These are phyloP conservation scores for Termitomyces titanicus DNA, from an alignment of 768 basidiomycete genomes.

Conservation along the genomic window DNA sequence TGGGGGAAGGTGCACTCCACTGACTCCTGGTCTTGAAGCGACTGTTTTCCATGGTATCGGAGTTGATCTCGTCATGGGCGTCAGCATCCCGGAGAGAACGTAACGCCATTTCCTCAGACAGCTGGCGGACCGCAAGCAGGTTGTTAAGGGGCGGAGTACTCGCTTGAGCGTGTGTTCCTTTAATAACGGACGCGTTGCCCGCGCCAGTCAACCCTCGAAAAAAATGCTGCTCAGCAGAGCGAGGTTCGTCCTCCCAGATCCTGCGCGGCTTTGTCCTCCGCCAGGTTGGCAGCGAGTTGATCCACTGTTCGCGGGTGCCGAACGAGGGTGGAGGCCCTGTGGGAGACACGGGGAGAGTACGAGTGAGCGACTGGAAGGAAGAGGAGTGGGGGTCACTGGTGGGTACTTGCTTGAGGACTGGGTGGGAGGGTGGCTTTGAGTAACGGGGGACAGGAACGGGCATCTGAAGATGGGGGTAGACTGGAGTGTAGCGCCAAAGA, in stretches of 20 bases:
- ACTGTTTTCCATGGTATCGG: conserved; percentile 30
- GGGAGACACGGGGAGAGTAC: conserved; percentile 57
- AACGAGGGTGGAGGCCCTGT: conserved; percentile 61
- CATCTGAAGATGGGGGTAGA: conserved; percentile 59
- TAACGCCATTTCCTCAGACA: conserved; percentile 12
- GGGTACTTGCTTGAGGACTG: conserved; percentile 57
- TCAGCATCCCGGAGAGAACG: conserved; percentile 25
- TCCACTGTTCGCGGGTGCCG: conserved; percentile 70
- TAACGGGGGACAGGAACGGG: conserved; percentile 78
- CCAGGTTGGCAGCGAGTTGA: conserved; percentile 67
- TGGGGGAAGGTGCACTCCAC: conserved; percentile 31
- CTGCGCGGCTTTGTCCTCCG: conserved; percentile 63
- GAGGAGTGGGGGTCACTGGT: conserved; percentile 41
- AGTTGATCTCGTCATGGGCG: conserved; percentile 43
- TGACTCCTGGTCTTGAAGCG: conserved; percentile 34
- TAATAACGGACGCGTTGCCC: conserved; percentile 78
- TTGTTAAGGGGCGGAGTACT: conserved; percentile 72
- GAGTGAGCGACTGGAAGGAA: conserved; percentile 51
- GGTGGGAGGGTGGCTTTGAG: conserved; percentile 56
- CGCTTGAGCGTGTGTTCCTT: conserved; percentile 83
- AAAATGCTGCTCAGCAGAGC: conserved; percentile 54
- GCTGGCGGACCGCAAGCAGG: conserved; percentile 20
- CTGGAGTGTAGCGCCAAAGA: conserved; percentile 39
- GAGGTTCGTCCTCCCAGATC: conserved; percentile 58
- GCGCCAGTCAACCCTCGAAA: conserved; percentile 68